Conservation (phyloP, 1,284 basidiomycete species). For the Cystobasidiaceae sp. region DNA sequence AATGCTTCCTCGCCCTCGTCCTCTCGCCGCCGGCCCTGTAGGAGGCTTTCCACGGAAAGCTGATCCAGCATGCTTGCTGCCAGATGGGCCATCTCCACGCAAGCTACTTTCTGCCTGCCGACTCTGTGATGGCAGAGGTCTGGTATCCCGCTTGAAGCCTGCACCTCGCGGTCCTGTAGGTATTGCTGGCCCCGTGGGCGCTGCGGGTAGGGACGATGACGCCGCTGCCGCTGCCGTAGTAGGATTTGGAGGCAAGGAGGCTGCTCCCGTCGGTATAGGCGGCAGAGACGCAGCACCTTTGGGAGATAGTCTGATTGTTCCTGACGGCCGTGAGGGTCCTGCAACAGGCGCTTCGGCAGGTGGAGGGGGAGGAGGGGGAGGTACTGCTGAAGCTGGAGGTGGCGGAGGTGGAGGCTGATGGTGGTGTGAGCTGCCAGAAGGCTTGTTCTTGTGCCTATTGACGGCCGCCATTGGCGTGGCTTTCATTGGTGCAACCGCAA, state of each 20-base stretch:
- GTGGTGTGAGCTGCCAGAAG: neutral
- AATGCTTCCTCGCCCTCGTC: no score
- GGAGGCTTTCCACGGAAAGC: neutral
- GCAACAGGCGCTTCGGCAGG: neutral
- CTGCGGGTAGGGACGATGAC: no score
- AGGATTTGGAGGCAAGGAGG: neutral
- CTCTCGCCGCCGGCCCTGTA: no score
- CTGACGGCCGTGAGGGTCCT: neutral
- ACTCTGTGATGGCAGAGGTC: conserved; percentile 12
- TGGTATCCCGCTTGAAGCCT: conserved; percentile 6
- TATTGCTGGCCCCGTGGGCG: neutral
- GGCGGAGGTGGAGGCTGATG: conserved; percentile 9
- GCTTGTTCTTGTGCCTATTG: neutral
- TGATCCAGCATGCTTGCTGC: neutral
- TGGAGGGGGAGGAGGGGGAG: conserved; percentile 9
- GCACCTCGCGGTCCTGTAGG: neutral
- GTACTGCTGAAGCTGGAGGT: neutral
- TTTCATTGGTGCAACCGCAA: conserved; percentile 18
- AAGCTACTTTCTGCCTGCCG: neutral
- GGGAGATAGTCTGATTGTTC: neutral
- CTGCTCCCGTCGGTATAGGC: neutral
- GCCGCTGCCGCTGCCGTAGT: neutral
- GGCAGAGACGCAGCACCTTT: conserved; percentile 24
- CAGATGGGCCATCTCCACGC: neutral
- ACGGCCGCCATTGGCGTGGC: conserved; percentile 5